Conservation (phyloP, 179 eudicot genomes). For the Heliamphora pulchella region DNA sequence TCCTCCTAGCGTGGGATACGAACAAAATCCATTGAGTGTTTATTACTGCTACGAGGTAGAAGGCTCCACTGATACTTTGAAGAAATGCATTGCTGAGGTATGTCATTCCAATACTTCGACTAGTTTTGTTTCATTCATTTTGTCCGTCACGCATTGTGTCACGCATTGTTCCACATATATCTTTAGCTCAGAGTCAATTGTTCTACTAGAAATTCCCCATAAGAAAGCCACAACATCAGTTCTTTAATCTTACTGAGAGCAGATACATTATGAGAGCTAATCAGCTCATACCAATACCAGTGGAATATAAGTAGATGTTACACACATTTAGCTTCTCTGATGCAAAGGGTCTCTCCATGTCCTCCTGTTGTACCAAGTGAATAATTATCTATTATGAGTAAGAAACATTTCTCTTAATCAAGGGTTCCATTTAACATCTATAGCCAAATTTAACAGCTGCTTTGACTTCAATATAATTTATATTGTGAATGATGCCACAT, state of each 20-base stretch:
- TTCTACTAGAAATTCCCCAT: not conserved
- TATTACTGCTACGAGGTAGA: slow-evolving; percentile 79
- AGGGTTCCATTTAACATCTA: not conserved
- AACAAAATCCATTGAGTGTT: slow-evolving; percentile 80
- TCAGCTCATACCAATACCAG: not conserved
- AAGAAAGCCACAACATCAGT: not conserved
- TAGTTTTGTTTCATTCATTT: not conserved
- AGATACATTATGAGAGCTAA: not conserved
- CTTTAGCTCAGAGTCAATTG: not conserved
- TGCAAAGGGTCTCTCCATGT: not conserved
- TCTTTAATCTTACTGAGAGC: not conserved
- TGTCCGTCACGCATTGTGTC: no score
- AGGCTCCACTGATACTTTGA: slow-evolving; percentile 41
- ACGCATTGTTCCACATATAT: no score
- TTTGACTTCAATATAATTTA: not conserved
- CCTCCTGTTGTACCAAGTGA: not conserved
- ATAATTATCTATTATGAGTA: not conserved
- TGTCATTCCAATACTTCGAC: slow-evolving; percentile 6
- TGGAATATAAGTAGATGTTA: not conserved
- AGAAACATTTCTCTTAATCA: not conserved
- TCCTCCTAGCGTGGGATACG: slow-evolving; percentile 92
- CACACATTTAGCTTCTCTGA: not conserved
- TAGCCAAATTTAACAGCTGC: not conserved
- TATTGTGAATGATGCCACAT: not conserved
- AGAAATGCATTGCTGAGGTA: slow-evolving; percentile 93